phyloP scores from a whole-genome alignment of 768 basidiomycete genomes.

The Lactarius akahatsu region DNA sequence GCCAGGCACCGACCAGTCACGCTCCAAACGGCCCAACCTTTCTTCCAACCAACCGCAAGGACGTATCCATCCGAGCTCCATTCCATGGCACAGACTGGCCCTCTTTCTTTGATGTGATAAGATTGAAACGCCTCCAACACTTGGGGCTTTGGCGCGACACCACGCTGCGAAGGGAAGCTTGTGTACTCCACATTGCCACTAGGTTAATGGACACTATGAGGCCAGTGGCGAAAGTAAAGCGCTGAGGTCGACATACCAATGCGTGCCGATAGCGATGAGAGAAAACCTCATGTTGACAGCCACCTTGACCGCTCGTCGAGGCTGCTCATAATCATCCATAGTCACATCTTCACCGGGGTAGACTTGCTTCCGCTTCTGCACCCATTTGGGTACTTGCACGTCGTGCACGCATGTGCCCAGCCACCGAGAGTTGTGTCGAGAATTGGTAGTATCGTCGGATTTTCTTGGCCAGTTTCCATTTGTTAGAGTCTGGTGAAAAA shows the following conservation, averaged over 20 bases:
- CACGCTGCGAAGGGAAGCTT: slow-evolving; percentile 64
- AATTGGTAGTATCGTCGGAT: slow-evolving; percentile 15
- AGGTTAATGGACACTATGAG: slow-evolving; percentile 12
- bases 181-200: slow-evolving; percentile 70
- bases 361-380: slow-evolving; percentile 67
- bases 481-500: slow-evolving; percentile 6
- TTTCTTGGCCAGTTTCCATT: slow-evolving; percentile 14
- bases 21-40: slow-evolving; percentile 90
- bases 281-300: slow-evolving; percentile 82
- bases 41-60: slow-evolving; percentile 86
- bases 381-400: slow-evolving; percentile 72
- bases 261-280: slow-evolving; percentile 75
- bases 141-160: slow-evolving; percentile 58
- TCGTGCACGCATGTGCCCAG: slow-evolving; percentile 79
- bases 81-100: slow-evolving; percentile 65
- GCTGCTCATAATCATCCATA: slow-evolving; percentile 54
- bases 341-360: slow-evolving; percentile 44
- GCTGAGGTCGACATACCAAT: slow-evolving; percentile 44
- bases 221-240: slow-evolving; percentile 16
- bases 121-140: slow-evolving; percentile 61
- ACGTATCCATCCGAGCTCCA: slow-evolving; percentile 98
- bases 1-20: slow-evolving; percentile 85
- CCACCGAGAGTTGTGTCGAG: slow-evolving; percentile 43
- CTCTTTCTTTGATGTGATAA: slow-evolving; percentile 52
- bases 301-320: slow-evolving; percentile 60